Evolutionary conservation across 2,329 filamentous ascomycete species (phyloP), one percentile per base, ranked within the genome.

Genomic region (Botrytis aclada): DNA sequence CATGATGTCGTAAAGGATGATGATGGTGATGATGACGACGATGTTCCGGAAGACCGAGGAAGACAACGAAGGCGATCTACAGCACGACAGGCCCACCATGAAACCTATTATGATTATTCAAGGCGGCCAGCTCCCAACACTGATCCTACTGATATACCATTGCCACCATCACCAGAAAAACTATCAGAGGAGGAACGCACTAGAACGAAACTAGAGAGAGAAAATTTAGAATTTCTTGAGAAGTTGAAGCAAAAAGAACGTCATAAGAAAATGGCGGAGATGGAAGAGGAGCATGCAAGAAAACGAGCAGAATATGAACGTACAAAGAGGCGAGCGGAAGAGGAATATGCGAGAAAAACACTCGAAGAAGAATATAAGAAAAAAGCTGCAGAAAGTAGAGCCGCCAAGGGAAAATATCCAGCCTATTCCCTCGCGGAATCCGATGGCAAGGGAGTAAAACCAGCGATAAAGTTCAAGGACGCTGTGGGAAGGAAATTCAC

Each of bases 401-500:
- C 51, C 39, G 39, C 22, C 10, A 56, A 58, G 32, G 47, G 70
- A 29, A 71, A 71, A 47, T 61, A 34, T 7, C 43, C 61, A 18
- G 45, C 45, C n/a, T 41, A 58, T n/a, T 32, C n/a, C 22, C 37
- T 47, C 25, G 34, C 16, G 34, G 5, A 16, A 12, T 16, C 45
- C 32, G 32, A 66, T 41, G 1, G 7, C 20, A 58, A 58, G 14
- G 16, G 29, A 22, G 9, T 1, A 66, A 51, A 56, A 39, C 37
- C 37, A 37, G 61, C 47, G 29, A 61, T 72, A 39, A 91, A 91
- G 77, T 97, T 97, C 84, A 97, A 97, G 83, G 95, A 98, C 80
- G 94, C 94, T 0, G 90, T 98, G 25, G 93, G 93, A 45, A 88
- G 95, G 76, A 97, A 97, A 82, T 98, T 97, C 81, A 95, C 89